Evolutionary conservation across 83 land plant genomes (phyloP), one percentile per base, ranked within the genome.

Genomic region (Larix sibirica): DNA sequence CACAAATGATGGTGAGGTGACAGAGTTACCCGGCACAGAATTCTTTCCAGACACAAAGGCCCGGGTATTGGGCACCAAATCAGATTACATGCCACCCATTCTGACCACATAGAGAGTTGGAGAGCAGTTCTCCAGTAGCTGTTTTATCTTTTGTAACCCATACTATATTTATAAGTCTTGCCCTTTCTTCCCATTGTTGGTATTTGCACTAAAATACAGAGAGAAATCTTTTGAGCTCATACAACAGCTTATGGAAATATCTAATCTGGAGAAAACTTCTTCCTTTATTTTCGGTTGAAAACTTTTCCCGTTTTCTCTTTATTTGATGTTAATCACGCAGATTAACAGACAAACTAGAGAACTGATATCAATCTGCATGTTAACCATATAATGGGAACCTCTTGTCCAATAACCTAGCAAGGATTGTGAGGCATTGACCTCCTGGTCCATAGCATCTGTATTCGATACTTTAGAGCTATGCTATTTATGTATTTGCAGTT

Each of bases 31-130:
- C 8, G 97, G 97, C 23, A 40, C 67, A 9, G 86, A 90, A 64
- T 67, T 61, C 66, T 96, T 96, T 83, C 96, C 95, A 1, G 98
- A 96, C 76, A 94, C 97, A 2, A 88, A 90, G 62, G 98, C 95
- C 54, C 83, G 81, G 3, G 83, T 94, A 31, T 89, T 96, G 54
- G 98, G 98, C 8, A 62, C 86, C 40, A 94, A 91, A 77, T 80
- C 86, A 62, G 90, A 88, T 0, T 78, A 66, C 10, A 70, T 92
- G 63, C 98, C 98, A 42, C 90, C 97, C 14, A 96, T 96, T 66
- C 92, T 96, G 78, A 96, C 98, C 18, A 89, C 90, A 21, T 90
- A 89, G 56, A 50, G 56, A 50, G 56, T 50, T 50, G 56, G 56
- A 50, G 56, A 12, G 56, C 12, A 10, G 56, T 10, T 9, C 56